Conservation (phyloP, 805 yeast genomes). For the Pichia californica region DNA sequence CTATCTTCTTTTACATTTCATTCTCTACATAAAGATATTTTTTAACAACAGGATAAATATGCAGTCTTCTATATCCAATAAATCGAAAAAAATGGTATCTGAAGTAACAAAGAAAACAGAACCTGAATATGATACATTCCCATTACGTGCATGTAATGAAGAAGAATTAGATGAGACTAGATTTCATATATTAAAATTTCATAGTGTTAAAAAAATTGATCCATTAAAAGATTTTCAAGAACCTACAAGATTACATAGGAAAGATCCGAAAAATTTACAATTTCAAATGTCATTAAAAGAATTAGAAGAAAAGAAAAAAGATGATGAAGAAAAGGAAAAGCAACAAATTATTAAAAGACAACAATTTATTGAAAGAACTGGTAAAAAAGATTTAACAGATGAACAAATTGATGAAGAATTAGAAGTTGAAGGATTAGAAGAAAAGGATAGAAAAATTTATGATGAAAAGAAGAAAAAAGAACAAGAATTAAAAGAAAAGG, state of each 20-base stretch:
- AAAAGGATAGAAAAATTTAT: slow-evolving; percentile 37
- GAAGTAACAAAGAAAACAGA: neutral
- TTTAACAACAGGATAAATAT: no score
- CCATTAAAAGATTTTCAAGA: slow-evolving; percentile 64
- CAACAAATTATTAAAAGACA: slow-evolving; percentile 32
- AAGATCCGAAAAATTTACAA: slow-evolving; percentile 88
- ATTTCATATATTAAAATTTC: slow-evolving; percentile 78
- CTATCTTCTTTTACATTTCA: no score
- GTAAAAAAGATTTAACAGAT: slow-evolving; percentile 15
- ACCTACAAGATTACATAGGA: slow-evolving; percentile 86
- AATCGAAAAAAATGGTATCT: no score
- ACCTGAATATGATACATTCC: slow-evolving; percentile 35
- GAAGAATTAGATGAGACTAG: slow-evolving; percentile 69
- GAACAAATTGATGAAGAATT: slow-evolving; percentile 26
- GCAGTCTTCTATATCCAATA: no score
- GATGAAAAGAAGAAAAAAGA: slow-evolving; percentile 23
- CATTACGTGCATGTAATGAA: slow-evolving; percentile 63
- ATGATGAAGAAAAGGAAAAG: slow-evolving; percentile 36
- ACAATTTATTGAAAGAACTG: slow-evolving; percentile 22
- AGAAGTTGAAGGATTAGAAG: slow-evolving; percentile 23
- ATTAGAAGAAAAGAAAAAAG: slow-evolving; percentile 55
- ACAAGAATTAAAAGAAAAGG: slow-evolving; percentile 27
- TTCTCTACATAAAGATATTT: no score
- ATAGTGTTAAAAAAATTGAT: slow-evolving; percentile 63
- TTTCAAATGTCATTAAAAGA: slow-evolving; percentile 76